A percentile compares a stretch with the other conserved stretches of the same genome.
phyloP scores from a whole-genome alignment of 257 asterid species.

The Schizonepeta tenuifolia region DNA sequence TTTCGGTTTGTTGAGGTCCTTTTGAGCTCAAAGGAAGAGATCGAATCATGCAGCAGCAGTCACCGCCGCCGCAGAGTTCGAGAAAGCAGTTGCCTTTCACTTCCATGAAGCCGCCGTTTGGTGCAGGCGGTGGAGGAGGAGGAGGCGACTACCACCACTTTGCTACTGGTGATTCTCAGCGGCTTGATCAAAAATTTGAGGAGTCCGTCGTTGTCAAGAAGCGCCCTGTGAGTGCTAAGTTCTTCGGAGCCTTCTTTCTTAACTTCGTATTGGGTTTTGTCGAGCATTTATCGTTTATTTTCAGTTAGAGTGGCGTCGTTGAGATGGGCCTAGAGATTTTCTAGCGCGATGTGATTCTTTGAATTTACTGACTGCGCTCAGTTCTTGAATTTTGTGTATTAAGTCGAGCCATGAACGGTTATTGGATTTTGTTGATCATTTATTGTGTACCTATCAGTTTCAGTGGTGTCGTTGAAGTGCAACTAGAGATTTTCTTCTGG shows the following conservation, averaged over 20 bases:
- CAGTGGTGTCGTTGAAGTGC: neutral
- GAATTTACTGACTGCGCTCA: neutral
- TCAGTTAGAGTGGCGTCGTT: conserved; percentile 10
- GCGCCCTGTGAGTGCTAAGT: conserved; percentile 62
- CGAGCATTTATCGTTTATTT: conserved; percentile 17
- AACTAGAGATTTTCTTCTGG: neutral
- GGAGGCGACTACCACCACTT: conserved; percentile 69
- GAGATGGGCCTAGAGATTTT: neutral
- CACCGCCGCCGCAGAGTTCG: conserved; percentile 46
- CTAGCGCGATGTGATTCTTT: neutral
- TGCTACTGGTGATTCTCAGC: conserved; percentile 47
- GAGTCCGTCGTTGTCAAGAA: conserved; percentile 67
- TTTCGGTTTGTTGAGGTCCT: conserved; percentile 3
- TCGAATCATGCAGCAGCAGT: conserved; percentile 61
- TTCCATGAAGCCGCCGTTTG: conserved; percentile 71
- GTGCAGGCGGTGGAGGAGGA: conserved; percentile 38
- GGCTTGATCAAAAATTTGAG: conserved; percentile 48
- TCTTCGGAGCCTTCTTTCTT: conserved; percentile 12
- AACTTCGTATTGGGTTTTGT: conserved; percentile 19
- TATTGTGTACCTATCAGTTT: neutral
- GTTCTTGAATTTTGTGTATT: conserved; percentile 20
- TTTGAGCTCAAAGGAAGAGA: conserved; percentile 31
- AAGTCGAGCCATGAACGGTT: neutral
- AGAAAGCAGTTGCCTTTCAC: conserved; percentile 69
- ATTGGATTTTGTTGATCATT: conserved; percentile 1